A percentile compares a stretch with the other conserved stretches of the same genome.
Evolutionary conservation across 2,329 filamentous ascomycete genomes (phyloP).

Genomic region (Falciphora oryzae): DNA sequence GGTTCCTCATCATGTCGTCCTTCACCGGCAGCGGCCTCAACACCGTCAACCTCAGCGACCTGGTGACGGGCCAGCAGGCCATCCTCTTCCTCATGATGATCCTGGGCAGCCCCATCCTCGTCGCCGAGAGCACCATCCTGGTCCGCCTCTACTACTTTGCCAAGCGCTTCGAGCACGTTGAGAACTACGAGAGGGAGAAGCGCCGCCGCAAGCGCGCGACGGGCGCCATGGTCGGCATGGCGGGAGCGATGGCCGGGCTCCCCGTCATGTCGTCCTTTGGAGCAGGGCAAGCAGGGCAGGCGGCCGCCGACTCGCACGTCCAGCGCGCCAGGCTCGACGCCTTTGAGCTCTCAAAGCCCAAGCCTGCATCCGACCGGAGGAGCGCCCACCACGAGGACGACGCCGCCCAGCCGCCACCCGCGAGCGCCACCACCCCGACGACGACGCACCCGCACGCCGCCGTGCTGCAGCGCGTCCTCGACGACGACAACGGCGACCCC

Average conservation of each 20-base stretch:
- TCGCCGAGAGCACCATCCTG: conserved; percentile 57
- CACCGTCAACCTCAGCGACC: conserved; percentile 54
- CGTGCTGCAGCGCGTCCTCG: background rate
- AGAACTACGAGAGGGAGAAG: conserved; percentile 34
- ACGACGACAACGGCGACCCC: background rate
- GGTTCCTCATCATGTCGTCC: conserved; percentile 59
- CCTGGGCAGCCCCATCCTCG: conserved; percentile 57
- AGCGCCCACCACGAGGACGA: background rate
- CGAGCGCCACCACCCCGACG: background rate
- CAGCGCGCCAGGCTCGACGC: conserved; percentile 7
- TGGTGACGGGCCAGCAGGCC: conserved; percentile 62
- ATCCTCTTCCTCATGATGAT: conserved; percentile 59
- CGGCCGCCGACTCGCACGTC: background rate
- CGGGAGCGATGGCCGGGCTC: conserved; percentile 1
- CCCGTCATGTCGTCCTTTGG: conserved; percentile 6
- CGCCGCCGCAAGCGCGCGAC: conserved; percentile 15
- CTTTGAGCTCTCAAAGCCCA: conserved; percentile 2
- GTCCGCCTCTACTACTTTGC: conserved; percentile 58
- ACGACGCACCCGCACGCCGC: conserved; percentile 2
- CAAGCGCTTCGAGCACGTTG: conserved; percentile 49
- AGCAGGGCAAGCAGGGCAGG: background rate
- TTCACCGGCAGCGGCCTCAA: conserved; percentile 62
- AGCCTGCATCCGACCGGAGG: background rate
- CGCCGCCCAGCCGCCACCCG: background rate
- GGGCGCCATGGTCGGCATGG: conserved; percentile 13